Percentiles rank a stretch among this genome's conserved stretches.
These are phyloP conservation scores for Trichoderma gracile DNA, from an alignment of 2,329 filamentous ascomycete genomes.

Conservation along the genomic window DNA sequence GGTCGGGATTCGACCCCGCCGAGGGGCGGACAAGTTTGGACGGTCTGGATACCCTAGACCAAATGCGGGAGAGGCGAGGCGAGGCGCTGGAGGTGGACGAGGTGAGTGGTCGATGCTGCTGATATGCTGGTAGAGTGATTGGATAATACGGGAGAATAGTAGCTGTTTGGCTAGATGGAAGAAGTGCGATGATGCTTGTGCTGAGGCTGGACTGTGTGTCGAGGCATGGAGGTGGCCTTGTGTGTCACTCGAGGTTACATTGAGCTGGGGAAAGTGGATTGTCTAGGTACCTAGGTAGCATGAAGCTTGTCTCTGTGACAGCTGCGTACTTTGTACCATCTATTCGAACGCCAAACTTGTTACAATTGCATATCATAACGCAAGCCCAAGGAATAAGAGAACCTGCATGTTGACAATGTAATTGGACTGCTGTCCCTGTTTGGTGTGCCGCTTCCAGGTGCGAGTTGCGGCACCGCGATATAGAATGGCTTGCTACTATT, in stretches of 20 bases:
- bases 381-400: no score
- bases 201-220: no score
- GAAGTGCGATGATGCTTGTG: not conserved
- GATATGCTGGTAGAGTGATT: not conserved
- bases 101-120: not conserved
- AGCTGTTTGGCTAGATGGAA: not conserved
- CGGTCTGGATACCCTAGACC: slow-evolving; percentile 20
- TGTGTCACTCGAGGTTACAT: not conserved
- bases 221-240: no score
- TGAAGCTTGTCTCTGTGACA: not conserved
- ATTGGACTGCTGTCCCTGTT: not conserved
- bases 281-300: no score
- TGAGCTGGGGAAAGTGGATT: not conserved
- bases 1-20: slow-evolving; percentile 18
- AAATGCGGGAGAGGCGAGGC: not conserved
- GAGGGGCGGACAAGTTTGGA: slow-evolving; percentile 20
- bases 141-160: not conserved
- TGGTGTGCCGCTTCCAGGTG: not conserved
- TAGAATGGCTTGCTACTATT: not conserved
- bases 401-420: not conserved
- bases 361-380: no score
- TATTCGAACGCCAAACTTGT: no score
- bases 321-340: not conserved
- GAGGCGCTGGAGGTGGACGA: not conserved
- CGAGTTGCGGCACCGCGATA: not conserved